Evolutionary conservation across 345 rosid species (phyloP).

Genomic region (Citrus unshiu): DNA sequence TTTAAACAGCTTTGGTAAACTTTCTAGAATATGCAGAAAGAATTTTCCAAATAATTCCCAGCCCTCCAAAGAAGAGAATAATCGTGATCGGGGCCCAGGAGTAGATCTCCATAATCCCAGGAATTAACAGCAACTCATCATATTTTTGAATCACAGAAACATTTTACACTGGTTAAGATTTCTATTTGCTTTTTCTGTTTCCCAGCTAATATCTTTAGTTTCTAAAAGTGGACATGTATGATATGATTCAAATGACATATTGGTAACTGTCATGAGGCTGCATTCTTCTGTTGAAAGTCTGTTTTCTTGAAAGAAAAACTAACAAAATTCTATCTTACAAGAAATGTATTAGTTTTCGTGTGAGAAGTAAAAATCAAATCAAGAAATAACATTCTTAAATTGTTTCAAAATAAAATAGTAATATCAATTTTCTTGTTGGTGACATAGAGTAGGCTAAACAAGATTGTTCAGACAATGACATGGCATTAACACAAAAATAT

Average conservation of each 20-base stretch:
- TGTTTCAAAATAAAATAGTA: too few relatives aligned
- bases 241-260: neutral
- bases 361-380: neutral
- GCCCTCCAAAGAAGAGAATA: neutral
- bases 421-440: too few relatives aligned
- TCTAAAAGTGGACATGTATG: neutral
- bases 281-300: neutral
- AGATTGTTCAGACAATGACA: neutral
- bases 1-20: neutral
- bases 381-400: neutral
- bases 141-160: neutral
- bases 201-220: neutral
- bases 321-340: neutral
- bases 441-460: neutral
- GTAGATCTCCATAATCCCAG: neutral
- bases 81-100: neutral
- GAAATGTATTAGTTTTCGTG: neutral
- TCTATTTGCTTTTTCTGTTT: neutral
- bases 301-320: neutral
- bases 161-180: neutral
- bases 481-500: slow-evolving; percentile 1
- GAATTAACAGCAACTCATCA: neutral
- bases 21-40: neutral
- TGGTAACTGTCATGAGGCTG: neutral
- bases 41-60: neutral